Evolutionary conservation across 2,329 filamentous ascomycete genomes (phyloP).

Genomic region (Xylaria arbuscula): DNA sequence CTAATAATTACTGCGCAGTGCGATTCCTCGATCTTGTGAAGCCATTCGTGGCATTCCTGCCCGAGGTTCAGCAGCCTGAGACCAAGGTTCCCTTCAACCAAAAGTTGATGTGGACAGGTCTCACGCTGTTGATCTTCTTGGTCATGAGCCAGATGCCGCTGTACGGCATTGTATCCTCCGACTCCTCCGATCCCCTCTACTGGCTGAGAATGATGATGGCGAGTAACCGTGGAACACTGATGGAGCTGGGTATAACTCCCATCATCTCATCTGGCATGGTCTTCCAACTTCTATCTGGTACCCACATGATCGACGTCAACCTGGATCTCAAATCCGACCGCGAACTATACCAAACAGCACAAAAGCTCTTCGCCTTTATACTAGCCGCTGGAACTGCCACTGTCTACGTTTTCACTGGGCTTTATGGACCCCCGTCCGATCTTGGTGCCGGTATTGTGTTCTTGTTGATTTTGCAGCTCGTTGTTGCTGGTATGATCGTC

Average conservation of each 20-base stretch:
- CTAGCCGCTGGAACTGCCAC: conserved; percentile 97
- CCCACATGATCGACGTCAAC: conserved; percentile 99
- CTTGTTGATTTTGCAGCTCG: conserved; percentile 96
- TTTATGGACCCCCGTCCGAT: conserved; percentile 96
- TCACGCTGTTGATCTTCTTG: conserved; percentile 97
- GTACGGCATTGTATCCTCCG: conserved; percentile 98
- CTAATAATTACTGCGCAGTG: conserved; percentile 66
- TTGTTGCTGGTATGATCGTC: conserved; percentile 97
- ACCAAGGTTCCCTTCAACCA: conserved; percentile 99
- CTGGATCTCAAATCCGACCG: conserved; percentile 99
- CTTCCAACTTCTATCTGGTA: conserved; percentile 99
- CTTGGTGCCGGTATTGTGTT: conserved; percentile 98
- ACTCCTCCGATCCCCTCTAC: conserved; percentile 98
- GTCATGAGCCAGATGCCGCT: conserved; percentile 99
- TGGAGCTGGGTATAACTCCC: conserved; percentile 96
- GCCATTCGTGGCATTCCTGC: conserved; percentile 98
- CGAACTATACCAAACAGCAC: conserved; percentile 99
- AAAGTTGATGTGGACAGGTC: conserved; percentile 93
- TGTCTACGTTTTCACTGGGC: conserved; percentile 97
- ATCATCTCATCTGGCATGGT: conserved; percentile 99
- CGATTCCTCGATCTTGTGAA: conserved; percentile 99
- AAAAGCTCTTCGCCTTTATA: conserved; percentile 98
- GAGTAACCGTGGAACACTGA: conserved; percentile 95
- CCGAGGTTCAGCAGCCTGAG: conserved; percentile 98
- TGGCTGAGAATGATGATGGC: conserved; percentile 99